Evolutionary conservation across 2,329 filamentous ascomycete species (phyloP).

Genomic region (Cryphonectria parasitica): DNA sequence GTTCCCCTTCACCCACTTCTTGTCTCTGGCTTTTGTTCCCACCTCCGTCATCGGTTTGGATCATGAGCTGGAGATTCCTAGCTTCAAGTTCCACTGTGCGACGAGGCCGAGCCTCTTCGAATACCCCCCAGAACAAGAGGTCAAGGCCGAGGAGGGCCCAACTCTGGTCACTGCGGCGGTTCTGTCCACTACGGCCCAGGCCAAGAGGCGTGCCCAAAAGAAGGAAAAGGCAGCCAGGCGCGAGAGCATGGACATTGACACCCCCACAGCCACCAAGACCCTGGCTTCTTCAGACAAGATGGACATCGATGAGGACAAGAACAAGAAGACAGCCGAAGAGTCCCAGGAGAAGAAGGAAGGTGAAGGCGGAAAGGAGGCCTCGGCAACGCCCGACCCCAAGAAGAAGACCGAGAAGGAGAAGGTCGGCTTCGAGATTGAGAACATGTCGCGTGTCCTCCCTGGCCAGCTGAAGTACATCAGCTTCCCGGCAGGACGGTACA

Average conservation of each 20-base stretch:
- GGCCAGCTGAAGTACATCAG: slow-evolving; percentile 94
- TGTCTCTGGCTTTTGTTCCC: slow-evolving; percentile 94
- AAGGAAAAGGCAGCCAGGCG: slow-evolving; percentile 88
- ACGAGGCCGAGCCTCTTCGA: slow-evolving; percentile 95
- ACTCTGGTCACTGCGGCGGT: slow-evolving; percentile 95
- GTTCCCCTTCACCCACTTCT: slow-evolving; percentile 98
- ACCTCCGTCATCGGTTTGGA: slow-evolving; percentile 95
- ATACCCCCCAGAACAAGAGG: slow-evolving; percentile 94
- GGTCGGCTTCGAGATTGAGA: slow-evolving; percentile 92
- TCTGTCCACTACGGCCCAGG: slow-evolving; percentile 93
- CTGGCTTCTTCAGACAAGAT: slow-evolving; percentile 72
- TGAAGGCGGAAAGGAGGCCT: slow-evolving; percentile 62
- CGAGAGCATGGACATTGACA: slow-evolving; percentile 95
- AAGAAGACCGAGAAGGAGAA: slow-evolving; percentile 97
- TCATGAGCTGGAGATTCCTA: slow-evolving; percentile 88
- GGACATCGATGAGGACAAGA: slow-evolving; percentile 76
- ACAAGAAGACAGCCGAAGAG: slow-evolving; percentile 50
- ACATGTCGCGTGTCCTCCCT: slow-evolving; percentile 94
- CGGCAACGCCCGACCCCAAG: slow-evolving; percentile 64
- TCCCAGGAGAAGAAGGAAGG: slow-evolving; percentile 65
- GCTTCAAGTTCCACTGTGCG: slow-evolving; percentile 94
- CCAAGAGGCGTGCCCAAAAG: slow-evolving; percentile 90
- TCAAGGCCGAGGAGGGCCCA: slow-evolving; percentile 91
- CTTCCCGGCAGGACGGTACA: slow-evolving; percentile 88
- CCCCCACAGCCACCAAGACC: slow-evolving; percentile 72